Percentiles rank a stretch among this genome's conserved stretches.
These are phyloP conservation scores for Globisporangium iwayamae DNA, from an alignment of 352 stramenopile species.

Conservation along the genomic window DNA sequence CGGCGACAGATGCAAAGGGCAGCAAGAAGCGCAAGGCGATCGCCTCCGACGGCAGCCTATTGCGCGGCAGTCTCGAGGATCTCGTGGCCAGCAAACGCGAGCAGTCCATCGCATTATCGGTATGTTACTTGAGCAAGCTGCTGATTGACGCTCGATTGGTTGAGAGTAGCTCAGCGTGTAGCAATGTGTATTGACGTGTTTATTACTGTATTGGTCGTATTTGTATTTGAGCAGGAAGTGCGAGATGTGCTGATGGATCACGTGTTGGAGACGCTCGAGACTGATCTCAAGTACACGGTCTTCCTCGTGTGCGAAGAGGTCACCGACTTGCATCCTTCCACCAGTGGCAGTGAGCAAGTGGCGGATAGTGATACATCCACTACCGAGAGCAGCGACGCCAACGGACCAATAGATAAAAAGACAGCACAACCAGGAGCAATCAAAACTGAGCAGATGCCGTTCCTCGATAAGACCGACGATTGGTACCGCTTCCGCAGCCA, in stretches of 20 bases:
- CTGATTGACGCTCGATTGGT: neutral
- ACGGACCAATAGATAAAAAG: neutral
- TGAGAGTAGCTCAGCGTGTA: neutral
- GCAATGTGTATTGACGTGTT: neutral
- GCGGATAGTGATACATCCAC: neutral
- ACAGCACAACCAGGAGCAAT: neutral
- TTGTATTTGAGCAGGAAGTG: slow-evolving; percentile 35
- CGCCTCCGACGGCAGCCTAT: slow-evolving; percentile 19
- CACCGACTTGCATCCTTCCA: slow-evolving; percentile 29
- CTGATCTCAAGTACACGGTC: slow-evolving; percentile 62
- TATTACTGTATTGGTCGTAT: neutral
- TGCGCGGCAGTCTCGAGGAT: slow-evolving; percentile 37
- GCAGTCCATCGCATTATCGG: slow-evolving; percentile 40
- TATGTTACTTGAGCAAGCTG: neutral
- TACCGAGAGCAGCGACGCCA: neutral
- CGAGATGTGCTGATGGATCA: slow-evolving; percentile 65
- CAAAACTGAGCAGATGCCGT: slow-evolving; percentile 14
- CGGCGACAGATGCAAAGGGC: slow-evolving; percentile 1
- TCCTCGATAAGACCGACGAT: slow-evolving; percentile 37
- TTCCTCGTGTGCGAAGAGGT: slow-evolving; percentile 74
- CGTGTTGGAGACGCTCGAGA: slow-evolving; percentile 50
- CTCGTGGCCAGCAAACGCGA: slow-evolving; percentile 32
- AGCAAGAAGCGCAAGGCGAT: slow-evolving; percentile 27
- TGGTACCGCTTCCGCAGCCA: slow-evolving; percentile 43
- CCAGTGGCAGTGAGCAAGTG: slow-evolving; percentile 3